Evolutionary conservation across 2,329 filamentous ascomycete species (phyloP), one percentile per base, ranked within the genome.

Genomic region (Ascocoryne sarcoides): DNA sequence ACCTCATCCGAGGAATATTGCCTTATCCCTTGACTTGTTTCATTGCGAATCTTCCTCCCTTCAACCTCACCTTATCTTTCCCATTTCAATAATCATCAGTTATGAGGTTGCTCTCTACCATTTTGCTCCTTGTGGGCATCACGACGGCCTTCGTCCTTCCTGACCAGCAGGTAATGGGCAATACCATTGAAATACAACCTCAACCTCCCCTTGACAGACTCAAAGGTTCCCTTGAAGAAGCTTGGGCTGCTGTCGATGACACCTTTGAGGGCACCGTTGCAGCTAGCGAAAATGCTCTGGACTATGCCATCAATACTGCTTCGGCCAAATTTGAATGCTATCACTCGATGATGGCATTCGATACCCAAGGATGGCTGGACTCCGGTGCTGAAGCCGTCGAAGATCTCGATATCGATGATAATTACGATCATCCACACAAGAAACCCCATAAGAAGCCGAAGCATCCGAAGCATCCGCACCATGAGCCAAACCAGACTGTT

Each of bases 401-500:
- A 18, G 56, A 62, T 31, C n/a, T n/a, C n/a, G n/a, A n/a, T n/a
- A 44, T 50, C 19, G 39, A 50, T 7, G 26, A 36, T 15, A 36
- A 42, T 10, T 42, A 42, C 15, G 56, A 48, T 15, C 43, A 46
- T 2, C n/a, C n/a, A n/a, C 58, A 56, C 10, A 56, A 57, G 29
- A 50, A 55, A 38, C 51, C 50, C 4, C 49, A 54, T n/a, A 48
- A 55, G 4, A 46, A 54, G 9, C 56, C 57, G 4, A 8, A 8
- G 12, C 54, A 58, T 12, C 55, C 61, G 29, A 57, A 53, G 53
- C n/a, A n/a, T n/a, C n/a, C n/a, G n/a, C n/a, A n/a, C n/a, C 54
- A 60, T 33, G 34, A 44, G n/a, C 50, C 75, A 5, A 82, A 87
- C 57, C 64, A 72, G 56, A 93, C 87, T 14, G 75, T 94, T 32